Percentiles rank a stretch among this genome's conserved stretches.
These are phyloP conservation scores for Scedosporium aurantiacum DNA, from an alignment of 2,329 filamentous ascomycete species.

Conservation along the genomic window DNA sequence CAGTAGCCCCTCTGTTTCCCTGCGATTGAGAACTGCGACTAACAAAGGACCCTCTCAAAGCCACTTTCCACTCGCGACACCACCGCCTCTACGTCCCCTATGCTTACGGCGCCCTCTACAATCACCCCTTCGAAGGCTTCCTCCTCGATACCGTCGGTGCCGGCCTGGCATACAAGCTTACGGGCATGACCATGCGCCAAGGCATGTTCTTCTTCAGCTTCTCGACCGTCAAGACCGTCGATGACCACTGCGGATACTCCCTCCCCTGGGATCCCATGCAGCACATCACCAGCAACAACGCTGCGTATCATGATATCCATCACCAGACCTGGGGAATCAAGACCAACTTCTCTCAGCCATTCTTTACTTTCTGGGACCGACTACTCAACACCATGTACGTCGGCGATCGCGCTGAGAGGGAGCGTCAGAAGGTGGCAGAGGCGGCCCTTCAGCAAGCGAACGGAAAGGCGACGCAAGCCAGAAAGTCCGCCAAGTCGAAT, in stretches of 20 bases:
- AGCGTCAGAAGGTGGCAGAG: conserved; percentile 10
- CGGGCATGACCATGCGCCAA: conserved; percentile 74
- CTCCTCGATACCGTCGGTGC: conserved; percentile 84
- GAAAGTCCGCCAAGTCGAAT: background rate
- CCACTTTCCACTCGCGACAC: conserved; percentile 85
- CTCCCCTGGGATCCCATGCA: conserved; percentile 93
- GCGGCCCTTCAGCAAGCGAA: background rate
- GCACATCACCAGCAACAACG: conserved; percentile 87
- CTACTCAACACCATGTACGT: conserved; percentile 74
- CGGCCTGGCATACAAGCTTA: conserved; percentile 69
- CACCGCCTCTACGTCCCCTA: conserved; percentile 97
- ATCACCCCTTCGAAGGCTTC: conserved; percentile 90
- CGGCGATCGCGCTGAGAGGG: conserved; percentile 40
- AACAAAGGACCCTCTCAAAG: conserved; percentile 44
- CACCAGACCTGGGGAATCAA: conserved; percentile 99
- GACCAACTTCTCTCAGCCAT: conserved; percentile 81
- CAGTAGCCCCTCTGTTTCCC: background rate
- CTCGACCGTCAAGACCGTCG: conserved; percentile 90
- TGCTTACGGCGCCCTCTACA: conserved; percentile 93
- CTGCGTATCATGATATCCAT: conserved; percentile 93
- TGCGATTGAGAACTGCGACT: conserved; percentile 29
- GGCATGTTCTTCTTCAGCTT: conserved; percentile 81
- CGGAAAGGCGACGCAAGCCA: background rate
- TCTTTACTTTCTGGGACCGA: conserved; percentile 92
- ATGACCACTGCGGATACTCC: conserved; percentile 94